Evolutionary conservation across 352 stramenopile species (phyloP).

Genomic region (Halophytophthora polymorphica): DNA sequence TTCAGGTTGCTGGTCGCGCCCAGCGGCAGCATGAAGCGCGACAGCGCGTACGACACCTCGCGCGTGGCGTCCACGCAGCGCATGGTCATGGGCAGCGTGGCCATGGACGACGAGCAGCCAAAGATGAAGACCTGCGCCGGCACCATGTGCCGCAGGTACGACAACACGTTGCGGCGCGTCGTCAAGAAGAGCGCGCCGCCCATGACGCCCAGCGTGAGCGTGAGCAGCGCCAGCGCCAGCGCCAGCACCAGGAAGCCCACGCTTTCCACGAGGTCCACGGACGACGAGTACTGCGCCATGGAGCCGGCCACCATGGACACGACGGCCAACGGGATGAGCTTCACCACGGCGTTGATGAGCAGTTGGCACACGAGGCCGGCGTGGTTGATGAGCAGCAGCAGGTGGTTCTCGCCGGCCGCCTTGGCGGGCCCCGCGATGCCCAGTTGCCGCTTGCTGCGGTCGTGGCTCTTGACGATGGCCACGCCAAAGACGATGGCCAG

Average conservation of each 20-base stretch:
- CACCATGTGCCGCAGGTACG: conserved; percentile 60
- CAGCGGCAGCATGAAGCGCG: conserved; percentile 63
- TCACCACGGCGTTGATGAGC: conserved; percentile 67
- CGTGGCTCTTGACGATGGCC: conserved; percentile 51
- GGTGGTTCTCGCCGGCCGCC: conserved; percentile 46
- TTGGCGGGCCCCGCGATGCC: conserved; percentile 7
- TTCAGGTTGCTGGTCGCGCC: conserved; percentile 73
- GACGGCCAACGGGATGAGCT: conserved; percentile 62
- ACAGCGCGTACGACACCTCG: conserved; percentile 57
- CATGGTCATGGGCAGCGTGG: conserved; percentile 74
- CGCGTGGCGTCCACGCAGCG: conserved; percentile 64
- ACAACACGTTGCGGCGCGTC: conserved; percentile 63
- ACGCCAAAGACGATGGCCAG: conserved; percentile 69
- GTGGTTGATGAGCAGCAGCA: conserved; percentile 62
- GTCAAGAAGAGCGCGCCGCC: conserved; percentile 48
- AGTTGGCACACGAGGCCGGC: conserved; percentile 60
- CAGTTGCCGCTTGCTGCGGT: conserved; percentile 24
- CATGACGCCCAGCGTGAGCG: conserved; percentile 48
- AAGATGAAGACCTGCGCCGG: conserved; percentile 77
- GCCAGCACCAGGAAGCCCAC: conserved; percentile 51
- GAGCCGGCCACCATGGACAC: conserved; percentile 71
- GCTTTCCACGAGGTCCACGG: conserved; percentile 39
- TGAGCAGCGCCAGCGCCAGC: conserved; percentile 39
- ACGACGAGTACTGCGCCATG: conserved; percentile 49
- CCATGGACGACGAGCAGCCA: conserved; percentile 75